Conservation (phyloP, 2,329 filamentous ascomycete species). For the Venturia effusa region DNA sequence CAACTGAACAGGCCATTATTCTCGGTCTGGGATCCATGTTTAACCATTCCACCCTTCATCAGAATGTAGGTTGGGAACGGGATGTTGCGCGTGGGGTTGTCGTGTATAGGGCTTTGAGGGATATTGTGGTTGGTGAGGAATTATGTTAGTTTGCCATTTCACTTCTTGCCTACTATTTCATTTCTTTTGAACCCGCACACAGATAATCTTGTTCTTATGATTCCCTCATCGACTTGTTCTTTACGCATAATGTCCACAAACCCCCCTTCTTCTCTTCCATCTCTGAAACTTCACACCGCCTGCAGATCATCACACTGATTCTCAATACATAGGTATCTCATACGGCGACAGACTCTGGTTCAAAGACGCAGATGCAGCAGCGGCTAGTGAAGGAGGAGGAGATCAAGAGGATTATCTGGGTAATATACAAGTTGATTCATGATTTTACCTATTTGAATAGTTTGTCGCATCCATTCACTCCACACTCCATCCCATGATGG, state of each 20-base stretch:
- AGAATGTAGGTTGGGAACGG: slow-evolving; percentile 46
- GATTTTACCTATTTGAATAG: background rate
- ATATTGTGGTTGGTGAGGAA: slow-evolving; percentile 43
- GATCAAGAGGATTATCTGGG: slow-evolving; percentile 28
- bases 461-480: background rate
- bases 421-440: slow-evolving; percentile 22
- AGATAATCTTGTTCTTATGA: background rate
- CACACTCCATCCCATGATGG: background rate
- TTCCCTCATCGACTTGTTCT: too few relatives aligned
- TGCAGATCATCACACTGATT: background rate
- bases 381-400: slow-evolving; percentile 17
- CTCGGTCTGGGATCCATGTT: slow-evolving; percentile 48
- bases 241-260: too few relatives aligned
- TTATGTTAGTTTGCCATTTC: slow-evolving; percentile 31
- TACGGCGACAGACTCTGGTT: slow-evolving; percentile 38
- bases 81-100: slow-evolving; percentile 35
- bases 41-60: slow-evolving; percentile 41
- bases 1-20: slow-evolving; percentile 36
- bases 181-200: too few relatives aligned
- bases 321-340: slow-evolving; percentile 28
- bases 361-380: slow-evolving; percentile 29
- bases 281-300: background rate
- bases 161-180: background rate
- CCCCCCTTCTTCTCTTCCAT: background rate
- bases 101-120: slow-evolving; percentile 38